Evolutionary conservation across 1,284 basidiomycete genomes (phyloP).

Genomic region (Apiotrichum sp.): DNA sequence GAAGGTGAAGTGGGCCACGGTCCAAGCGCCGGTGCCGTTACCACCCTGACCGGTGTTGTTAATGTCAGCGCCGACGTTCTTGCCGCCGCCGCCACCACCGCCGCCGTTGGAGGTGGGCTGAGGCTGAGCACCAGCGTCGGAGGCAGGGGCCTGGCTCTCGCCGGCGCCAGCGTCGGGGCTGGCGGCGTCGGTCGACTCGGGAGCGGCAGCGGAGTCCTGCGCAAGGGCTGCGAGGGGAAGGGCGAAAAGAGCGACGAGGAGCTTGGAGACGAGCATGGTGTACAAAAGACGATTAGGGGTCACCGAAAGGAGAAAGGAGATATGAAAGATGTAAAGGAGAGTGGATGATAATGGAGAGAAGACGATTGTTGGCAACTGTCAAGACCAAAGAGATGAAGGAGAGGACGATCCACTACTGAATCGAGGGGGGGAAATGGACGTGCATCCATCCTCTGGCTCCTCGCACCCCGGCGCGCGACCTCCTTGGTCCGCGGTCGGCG

Average conservation of each 20-base stretch:
- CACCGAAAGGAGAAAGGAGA: not conserved
- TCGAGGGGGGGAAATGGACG: too few species aligned
- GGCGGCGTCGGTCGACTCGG: conserved; percentile 4
- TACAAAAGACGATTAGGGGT: not conserved
- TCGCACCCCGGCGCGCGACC: too few species aligned
- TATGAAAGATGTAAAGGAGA: too few species aligned
- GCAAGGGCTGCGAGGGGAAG: conserved; percentile 8
- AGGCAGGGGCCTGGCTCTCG: not conserved
- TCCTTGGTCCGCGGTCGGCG: too few species aligned
- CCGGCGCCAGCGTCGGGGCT: conserved; percentile 5
- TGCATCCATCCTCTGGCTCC: too few species aligned
- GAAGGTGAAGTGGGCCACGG: conserved; percentile 18
- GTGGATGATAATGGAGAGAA: too few species aligned
- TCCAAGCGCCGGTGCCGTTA: conserved; percentile 13
- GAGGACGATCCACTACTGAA: too few species aligned
- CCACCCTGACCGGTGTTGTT: conserved; percentile 11
- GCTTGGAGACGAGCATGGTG: conserved; percentile 8
- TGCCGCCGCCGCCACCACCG: not conserved
- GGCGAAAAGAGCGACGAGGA: conserved; percentile 13
- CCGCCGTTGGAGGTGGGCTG: not conserved
- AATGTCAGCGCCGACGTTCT: conserved; percentile 5
- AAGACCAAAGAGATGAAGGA: too few species aligned
- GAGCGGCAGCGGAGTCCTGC: conserved; percentile 6
- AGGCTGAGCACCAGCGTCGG: not conserved
- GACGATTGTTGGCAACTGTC: too few species aligned